phyloP scores from a whole-genome alignment of 306 rosid genomes.

The Clitoria ternatea region DNA sequence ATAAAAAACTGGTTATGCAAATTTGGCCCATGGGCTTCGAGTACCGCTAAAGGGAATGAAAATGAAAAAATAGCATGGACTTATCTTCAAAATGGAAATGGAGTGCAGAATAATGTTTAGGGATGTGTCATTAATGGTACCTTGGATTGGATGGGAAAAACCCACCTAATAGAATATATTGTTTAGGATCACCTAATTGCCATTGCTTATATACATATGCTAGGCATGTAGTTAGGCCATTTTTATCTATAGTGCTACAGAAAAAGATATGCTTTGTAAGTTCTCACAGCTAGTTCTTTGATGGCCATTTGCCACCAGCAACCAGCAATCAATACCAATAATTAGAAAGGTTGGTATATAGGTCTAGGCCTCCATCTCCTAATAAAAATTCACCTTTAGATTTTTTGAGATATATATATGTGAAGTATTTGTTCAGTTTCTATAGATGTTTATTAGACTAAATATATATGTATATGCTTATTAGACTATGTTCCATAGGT shows the following conservation, averaged over 20 bases:
- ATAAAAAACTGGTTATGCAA: not conserved
- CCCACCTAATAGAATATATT: not conserved
- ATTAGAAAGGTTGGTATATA: not conserved
- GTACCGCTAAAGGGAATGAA: not conserved
- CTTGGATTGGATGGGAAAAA: not conserved
- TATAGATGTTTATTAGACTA: no score
- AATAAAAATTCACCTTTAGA: not conserved
- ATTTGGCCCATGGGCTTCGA: not conserved
- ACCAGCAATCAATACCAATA: not conserved
- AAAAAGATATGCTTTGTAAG: not conserved
- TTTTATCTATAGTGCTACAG: not conserved
- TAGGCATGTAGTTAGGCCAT: not conserved
- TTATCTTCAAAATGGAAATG: not conserved
- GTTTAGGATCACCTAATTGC: not conserved
- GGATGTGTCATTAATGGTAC: not conserved
- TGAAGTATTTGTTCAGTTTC: not conserved
- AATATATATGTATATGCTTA: not conserved
- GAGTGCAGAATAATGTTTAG: not conserved
- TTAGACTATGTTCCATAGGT: no score
- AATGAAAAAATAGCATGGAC: not conserved
- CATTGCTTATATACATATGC: not conserved
- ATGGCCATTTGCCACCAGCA: conserved; percentile 2
- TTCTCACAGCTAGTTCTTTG: not conserved
- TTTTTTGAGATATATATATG: not conserved
- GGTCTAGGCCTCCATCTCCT: not conserved